Evolutionary conservation across 169 alveolate species (phyloP), one percentile per base, ranked within the genome.

Genomic region (Cryptosporidium sp.): DNA sequence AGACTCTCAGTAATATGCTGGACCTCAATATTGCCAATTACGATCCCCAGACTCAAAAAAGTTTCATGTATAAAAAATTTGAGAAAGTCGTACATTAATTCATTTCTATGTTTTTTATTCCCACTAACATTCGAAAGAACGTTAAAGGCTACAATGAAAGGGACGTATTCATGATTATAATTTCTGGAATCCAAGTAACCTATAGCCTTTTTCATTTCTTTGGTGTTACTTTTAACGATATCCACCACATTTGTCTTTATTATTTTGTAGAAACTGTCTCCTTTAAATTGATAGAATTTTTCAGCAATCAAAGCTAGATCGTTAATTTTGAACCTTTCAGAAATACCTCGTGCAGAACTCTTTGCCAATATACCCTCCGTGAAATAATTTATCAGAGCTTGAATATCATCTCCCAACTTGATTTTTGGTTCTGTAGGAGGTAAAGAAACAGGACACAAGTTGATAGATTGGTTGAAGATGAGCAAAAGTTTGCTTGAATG

Each of bases 91-190:
- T 41, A 4, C 55, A 80, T 43, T 62, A 65, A 18, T 61, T 43
- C 35, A 4, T 14, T 21, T 23, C 21, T 62, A 3, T 18, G 29
- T 10, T n/a, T 14, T 33, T 43, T 23, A 37, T 55, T 37, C 21
- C 8, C 18, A 31, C 14, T 16, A 0, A 80, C 31, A 58, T 23
- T 62, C 8, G 69, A 80, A 31, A 45, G 9, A 12, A 80, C 75
- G 9, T 26, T 43, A 80, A 26, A 59, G 10, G 89, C n/a, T 61
- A 80, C 69, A 4, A 80, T 39, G n/a, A 80, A 80, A 33, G 89
- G 73, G 23, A 65, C 89, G 16, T 31, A 62, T 45, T 59, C 62
- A 21, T 26, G 68, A n/a, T 80, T 37, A 48, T 26, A 67, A 37
- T n/a, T 80, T 1, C 37, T 55, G 26, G 26, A 6, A 62, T 80